Conservation (phyloP, 2,329 filamentous ascomycete species). For the Alternaria incomplexa region DNA sequence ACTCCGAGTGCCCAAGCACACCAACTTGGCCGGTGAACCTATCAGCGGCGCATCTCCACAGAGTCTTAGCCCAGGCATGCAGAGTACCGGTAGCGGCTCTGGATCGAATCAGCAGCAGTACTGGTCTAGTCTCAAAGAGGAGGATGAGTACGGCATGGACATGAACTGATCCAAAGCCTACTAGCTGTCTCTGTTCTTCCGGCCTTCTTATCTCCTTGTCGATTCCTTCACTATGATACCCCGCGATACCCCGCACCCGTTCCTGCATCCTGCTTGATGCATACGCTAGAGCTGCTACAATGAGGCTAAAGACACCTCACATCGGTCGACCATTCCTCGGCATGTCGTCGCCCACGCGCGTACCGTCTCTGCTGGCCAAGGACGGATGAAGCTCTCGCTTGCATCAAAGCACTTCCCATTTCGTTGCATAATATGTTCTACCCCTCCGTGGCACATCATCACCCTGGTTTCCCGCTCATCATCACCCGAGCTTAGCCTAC, state of each 20-base stretch:
- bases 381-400: conserved; percentile 32
- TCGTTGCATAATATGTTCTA: conserved; percentile 42
- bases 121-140: conserved; percentile 82
- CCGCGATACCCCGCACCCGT: conserved; percentile 44
- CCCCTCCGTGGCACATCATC: conserved; percentile 16
- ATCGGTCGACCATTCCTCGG: conserved; percentile 5
- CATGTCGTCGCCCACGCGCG: background rate
- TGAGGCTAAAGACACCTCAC: conserved; percentile 5
- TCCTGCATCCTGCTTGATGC: conserved; percentile 38
- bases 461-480: conserved; percentile 22
- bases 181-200: conserved; percentile 6
- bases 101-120: conserved; percentile 57
- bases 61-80: conserved; percentile 58
- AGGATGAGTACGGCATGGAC: conserved; percentile 90
- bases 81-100: conserved; percentile 72
- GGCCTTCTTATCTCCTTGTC: conserved; percentile 21
- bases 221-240: conserved; percentile 43
- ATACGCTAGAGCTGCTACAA: conserved; percentile 22
- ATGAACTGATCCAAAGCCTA: conserved; percentile 42
- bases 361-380: conserved; percentile 44
- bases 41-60: conserved; percentile 65
- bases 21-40: conserved; percentile 85
- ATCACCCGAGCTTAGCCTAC: conserved; percentile 11
- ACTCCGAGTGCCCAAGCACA: conserved; percentile 89
- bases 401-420: conserved; percentile 31